Percentiles rank a stretch among this genome's conserved stretches.
These are phyloP conservation scores for Gossypium trilobum DNA, from an alignment of 441 rosid genomes.

Conservation along the genomic window DNA sequence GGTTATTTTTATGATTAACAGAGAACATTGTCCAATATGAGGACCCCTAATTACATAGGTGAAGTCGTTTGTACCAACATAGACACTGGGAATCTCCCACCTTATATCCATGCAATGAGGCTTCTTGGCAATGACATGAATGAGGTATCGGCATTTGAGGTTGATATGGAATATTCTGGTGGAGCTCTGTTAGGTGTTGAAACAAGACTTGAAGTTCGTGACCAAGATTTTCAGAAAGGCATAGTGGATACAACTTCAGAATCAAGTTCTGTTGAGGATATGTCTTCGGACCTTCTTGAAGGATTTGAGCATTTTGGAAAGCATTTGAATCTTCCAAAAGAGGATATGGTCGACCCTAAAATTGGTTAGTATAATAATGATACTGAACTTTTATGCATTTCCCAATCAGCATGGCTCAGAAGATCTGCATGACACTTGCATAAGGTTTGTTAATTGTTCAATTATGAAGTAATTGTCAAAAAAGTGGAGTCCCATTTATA, in stretches of 20 bases:
- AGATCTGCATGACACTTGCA: conserved; percentile 1
- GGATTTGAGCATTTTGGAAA: conserved; percentile 45
- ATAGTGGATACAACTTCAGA: conserved; percentile 38
- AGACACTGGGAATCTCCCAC: conserved; percentile 68
- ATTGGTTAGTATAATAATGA: conserved; percentile 38
- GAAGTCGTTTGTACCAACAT: conserved; percentile 63
- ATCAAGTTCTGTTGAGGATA: conserved; percentile 31
- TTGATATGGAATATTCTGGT: conserved; percentile 79
- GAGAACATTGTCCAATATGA: conserved; percentile 79
- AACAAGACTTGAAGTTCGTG: conserved; percentile 73
- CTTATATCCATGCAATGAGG: conserved; percentile 68
- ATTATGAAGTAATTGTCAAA: neutral
- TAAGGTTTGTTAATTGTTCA: neutral
- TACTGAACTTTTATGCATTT: neutral
- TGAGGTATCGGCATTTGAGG: conserved; percentile 84
- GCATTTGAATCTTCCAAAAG: conserved; percentile 47
- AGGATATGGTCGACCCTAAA: conserved; percentile 35
- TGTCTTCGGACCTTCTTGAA: conserved; percentile 48
- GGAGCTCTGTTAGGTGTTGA: conserved; percentile 59
- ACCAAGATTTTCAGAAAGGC: conserved; percentile 54
- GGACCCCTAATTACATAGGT: conserved; percentile 85
- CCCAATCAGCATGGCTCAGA: conserved; percentile 1
- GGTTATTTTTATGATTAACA: conserved; percentile 28
- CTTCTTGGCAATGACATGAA: conserved; percentile 71
- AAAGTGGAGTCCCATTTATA: neutral